Conservation (phyloP, 2,329 filamentous ascomycete species). For the Botrytis paeoniae region DNA sequence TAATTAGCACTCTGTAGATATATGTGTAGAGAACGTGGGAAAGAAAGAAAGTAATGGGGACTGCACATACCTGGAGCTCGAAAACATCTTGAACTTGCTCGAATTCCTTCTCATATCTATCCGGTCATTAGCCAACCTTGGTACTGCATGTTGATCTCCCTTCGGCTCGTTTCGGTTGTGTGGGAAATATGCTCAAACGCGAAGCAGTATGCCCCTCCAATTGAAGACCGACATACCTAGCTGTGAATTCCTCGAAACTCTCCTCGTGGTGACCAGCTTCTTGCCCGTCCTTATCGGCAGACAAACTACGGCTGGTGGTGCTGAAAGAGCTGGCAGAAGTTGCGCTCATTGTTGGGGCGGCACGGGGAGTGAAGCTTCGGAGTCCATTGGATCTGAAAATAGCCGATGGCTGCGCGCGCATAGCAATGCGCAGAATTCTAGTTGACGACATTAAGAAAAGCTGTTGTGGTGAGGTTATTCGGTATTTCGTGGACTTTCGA, state of each 20-base stretch:
- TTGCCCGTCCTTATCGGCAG: conserved; percentile 51
- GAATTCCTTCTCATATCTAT: conserved; percentile 99
- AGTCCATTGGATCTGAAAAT: conserved; percentile 63
- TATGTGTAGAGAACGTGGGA: conserved; percentile 3
- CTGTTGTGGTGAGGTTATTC: conserved; percentile 24
- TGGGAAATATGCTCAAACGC: conserved; percentile 29
- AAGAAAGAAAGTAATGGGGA: not conserved
- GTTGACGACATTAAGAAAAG: conserved; percentile 60
- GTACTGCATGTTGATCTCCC: conserved; percentile 38
- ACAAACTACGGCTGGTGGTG: conserved; percentile 51
- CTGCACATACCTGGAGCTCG: conserved; percentile 83
- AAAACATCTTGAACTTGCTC: conserved; percentile 97
- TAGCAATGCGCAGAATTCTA: conserved; percentile 67
- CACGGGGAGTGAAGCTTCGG: conserved; percentile 55
- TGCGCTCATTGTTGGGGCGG: conserved; percentile 49
- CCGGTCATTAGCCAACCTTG: conserved; percentile 38
- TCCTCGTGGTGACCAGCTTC: conserved; percentile 73
- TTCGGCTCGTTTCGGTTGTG: conserved; percentile 25
- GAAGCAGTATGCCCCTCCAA: conserved; percentile 23
- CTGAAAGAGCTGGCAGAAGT: conserved; percentile 56
- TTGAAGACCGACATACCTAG: conserved; percentile 63
- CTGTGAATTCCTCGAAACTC: conserved; percentile 98
- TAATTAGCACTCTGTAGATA: conserved; percentile 30
- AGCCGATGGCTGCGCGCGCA: conserved; percentile 58
- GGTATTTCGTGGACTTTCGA: conserved; percentile 18